Evolutionary conservation across 177 flowering plant species (phyloP), one percentile per base, ranked within the genome.

Genomic region (Vitis hybrid): DNA sequence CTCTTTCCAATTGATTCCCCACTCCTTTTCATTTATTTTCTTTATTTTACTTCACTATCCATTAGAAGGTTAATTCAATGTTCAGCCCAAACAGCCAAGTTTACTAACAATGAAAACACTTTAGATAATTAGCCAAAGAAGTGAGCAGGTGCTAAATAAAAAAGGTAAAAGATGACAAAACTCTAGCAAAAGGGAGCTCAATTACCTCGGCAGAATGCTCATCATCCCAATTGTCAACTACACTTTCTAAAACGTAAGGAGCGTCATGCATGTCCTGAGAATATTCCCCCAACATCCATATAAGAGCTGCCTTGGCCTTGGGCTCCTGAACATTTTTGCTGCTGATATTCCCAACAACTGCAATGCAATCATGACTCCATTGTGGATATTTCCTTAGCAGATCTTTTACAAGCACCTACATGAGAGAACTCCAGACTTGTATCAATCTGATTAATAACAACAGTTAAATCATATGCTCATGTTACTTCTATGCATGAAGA

Each of bases 351-450:
- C 98, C 99, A 76, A 96, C 97, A 74, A 96, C 99, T 15, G 99
- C 98, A 83, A 96, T 96, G 74, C 99, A 96, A 80, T 96, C 99
- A 48, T 92, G 99, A 81, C 99, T 96, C 99, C 99, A 96, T 69
- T 93, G 99, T 56, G 99, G 99, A 84, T 96, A 96, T 78, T 96
- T 96, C 67, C 99, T 80, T 2, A 96, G 80, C 59, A 96, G 88
- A 85, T 96, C 99, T 84, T 96, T 96, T 27, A 96, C 93, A 79
- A 96, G 94, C 19, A 96, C 98, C 98, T 96, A 79, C 18, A 78
- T 1, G 18, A 49, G 68, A 62, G 16, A 78, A 56, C 16, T 46
- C 64, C 46, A 64, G 66, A 48, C 62, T 51, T 62, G 18, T 12
- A 40, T 66, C 19, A 70, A 72, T 66, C 32, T n/a, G 50, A 48